Conservation (phyloP, 352 stramenopile species). For the Globisporangium mamillatum region DNA sequence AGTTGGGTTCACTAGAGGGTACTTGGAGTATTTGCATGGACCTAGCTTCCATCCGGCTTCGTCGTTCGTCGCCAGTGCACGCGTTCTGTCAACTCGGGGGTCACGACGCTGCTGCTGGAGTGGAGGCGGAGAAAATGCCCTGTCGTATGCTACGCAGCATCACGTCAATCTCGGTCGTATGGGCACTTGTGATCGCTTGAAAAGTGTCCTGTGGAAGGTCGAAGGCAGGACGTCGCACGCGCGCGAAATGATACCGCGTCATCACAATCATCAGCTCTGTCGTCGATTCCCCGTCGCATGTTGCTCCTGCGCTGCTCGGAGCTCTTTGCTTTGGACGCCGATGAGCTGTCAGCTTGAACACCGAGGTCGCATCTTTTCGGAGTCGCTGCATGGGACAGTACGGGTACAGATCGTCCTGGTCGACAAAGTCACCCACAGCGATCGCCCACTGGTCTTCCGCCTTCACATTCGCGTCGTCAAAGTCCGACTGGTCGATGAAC, state of each 20-base stretch:
- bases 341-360: slow-evolving; percentile 5
- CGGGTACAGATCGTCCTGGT: slow-evolving; percentile 20
- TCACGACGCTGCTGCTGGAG: neutral
- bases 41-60: too few relatives aligned
- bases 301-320: neutral
- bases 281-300: neutral
- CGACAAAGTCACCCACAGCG: slow-evolving; percentile 7
- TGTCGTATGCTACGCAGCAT: slow-evolving; percentile 11
- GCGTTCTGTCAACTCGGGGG: neutral
- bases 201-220: slow-evolving; percentile 1
- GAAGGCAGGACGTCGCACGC: neutral
- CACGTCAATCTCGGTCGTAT: slow-evolving; percentile 2
- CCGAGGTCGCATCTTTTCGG: slow-evolving; percentile 22
- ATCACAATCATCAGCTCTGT: slow-evolving; percentile 4
- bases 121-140: neutral
- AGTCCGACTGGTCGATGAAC: slow-evolving; percentile 16
- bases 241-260: slow-evolving; percentile 6
- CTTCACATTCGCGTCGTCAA: neutral
- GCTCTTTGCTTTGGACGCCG: neutral
- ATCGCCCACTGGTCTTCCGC: slow-evolving; percentile 7
- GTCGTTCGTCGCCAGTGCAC: too few relatives aligned
- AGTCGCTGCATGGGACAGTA: slow-evolving; percentile 16
- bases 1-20: too few relatives aligned
- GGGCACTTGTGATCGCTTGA: neutral
- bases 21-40: too few relatives aligned